Conservation (phyloP, 345 rosid species). For the Gossypium bickii region DNA sequence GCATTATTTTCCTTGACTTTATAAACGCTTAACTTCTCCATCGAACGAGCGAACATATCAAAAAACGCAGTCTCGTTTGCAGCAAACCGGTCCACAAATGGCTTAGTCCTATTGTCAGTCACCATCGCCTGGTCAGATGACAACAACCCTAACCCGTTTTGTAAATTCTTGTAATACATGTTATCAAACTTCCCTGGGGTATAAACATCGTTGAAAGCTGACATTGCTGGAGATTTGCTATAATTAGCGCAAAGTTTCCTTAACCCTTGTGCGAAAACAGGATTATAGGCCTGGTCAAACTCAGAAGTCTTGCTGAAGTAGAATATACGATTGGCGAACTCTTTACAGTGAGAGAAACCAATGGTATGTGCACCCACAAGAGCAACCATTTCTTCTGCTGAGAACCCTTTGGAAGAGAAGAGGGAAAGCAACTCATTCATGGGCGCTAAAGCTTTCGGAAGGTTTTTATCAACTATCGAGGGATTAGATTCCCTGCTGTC, state of each 20-base stretch:
- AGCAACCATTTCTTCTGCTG: conserved; percentile 51
- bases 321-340: conserved; percentile 50
- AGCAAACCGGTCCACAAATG: conserved; percentile 50
- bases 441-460: conserved; percentile 36
- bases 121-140: conserved; percentile 42
- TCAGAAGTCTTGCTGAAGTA: conserved; percentile 28
- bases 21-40: background rate
- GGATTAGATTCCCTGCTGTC: conserved; percentile 49
- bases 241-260: conserved; percentile 48
- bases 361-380: conserved; percentile 69
- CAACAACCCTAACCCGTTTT: conserved; percentile 49
- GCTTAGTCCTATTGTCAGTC: conserved; percentile 42
- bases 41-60: background rate
- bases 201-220: conserved; percentile 59
- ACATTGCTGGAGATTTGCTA: conserved; percentile 37
- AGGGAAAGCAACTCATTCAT: conserved; percentile 35
- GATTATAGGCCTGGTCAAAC: conserved; percentile 32
- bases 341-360: conserved; percentile 72
- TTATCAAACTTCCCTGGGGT: conserved; percentile 81
- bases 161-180: conserved; percentile 60
- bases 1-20: background rate
- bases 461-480: conserved; percentile 29
- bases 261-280: conserved; percentile 40
- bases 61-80: conserved; percentile 22
- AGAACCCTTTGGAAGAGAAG: conserved; percentile 39